Evolutionary conservation across 306 rosid genomes (phyloP), one percentile per base, ranked within the genome.

Genomic region (Lathyrus tuberosus): DNA sequence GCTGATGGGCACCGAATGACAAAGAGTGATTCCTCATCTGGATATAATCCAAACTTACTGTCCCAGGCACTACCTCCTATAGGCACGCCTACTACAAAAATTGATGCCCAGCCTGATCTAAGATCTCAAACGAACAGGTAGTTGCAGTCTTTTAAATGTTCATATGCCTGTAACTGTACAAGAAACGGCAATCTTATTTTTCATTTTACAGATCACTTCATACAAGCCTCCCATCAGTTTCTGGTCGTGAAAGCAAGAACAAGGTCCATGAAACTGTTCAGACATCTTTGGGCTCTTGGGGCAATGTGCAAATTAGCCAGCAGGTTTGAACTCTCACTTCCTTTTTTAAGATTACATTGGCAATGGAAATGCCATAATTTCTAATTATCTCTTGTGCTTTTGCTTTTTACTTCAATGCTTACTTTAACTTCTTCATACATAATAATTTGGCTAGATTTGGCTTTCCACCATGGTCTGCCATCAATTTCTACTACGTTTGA

Each of bases 61-160:
- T 81, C 94, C 71, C 97, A 86, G 75, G 84, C 83, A 16, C 78
- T 93, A 74, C 94, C 96, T 82, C 97, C 98, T 63, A 90, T 94
- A 72, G 96, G 98, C 61, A 88, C 96, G 12, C 92, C 97, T 71
- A 84, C 96, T 78, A 69, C 90, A 87, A 93, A 86, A 85, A 72
- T 79, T 79, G 98, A 88, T 62, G 53, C 79, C 18, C 92, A 88
- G 65, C 43, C 87, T 54, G 91, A 91, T 69, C 46, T 75, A 69
- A 85, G 89, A 73, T 84, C 92, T 53, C 94, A 86, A 65, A 66
- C 84, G 6, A 82, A 76, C 79, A 87, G 97, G 97, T 88, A 80
- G 40, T 51, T 76, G 35, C 28, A 35, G 46, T 35, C 53, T 53
- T 69, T 51, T 52, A 43, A 37, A 57, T 78, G 70, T 20, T 67